Percentiles rank a stretch among this genome's conserved stretches.
These are phyloP conservation scores for Dipteronia sinensis DNA, from an alignment of 345 rosid species.

Conservation along the genomic window DNA sequence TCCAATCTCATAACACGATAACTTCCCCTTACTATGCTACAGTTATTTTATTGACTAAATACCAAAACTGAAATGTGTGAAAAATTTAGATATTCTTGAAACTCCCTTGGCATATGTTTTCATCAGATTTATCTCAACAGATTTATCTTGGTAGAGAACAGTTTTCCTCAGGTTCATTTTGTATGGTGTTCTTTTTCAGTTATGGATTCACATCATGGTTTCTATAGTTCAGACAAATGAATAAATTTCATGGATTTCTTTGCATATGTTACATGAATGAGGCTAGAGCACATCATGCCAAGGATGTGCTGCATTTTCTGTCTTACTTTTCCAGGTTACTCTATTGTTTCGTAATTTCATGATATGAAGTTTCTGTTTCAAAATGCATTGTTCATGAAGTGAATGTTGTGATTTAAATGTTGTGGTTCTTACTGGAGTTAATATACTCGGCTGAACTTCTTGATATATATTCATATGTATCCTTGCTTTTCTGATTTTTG, in stretches of 20 bases:
- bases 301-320: no score
- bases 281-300: constrained; percentile 97
- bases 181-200: no score
- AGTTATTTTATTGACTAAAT: no score
- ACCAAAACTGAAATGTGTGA: constrained; percentile 16
- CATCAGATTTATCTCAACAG: background rate
- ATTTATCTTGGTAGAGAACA: constrained; percentile 8
- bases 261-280: constrained; percentile 96
- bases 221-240: no score
- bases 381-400: no score
- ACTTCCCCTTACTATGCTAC: background rate
- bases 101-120: background rate
- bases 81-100: background rate
- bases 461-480: constrained; percentile 2
- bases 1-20: no score
- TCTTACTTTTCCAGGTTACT: constrained; percentile 91
- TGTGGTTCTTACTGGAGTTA: constrained; percentile 21
- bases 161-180: background rate
- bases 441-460: constrained; percentile 1
- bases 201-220: no score
- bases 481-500: constrained; percentile 9
- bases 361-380: no score
- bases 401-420: no score
- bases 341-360: background rate
- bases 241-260: background rate